phyloP scores from a whole-genome alignment of 2,329 filamentous ascomycete genomes.

The Ophiostoma pallidulum region DNA sequence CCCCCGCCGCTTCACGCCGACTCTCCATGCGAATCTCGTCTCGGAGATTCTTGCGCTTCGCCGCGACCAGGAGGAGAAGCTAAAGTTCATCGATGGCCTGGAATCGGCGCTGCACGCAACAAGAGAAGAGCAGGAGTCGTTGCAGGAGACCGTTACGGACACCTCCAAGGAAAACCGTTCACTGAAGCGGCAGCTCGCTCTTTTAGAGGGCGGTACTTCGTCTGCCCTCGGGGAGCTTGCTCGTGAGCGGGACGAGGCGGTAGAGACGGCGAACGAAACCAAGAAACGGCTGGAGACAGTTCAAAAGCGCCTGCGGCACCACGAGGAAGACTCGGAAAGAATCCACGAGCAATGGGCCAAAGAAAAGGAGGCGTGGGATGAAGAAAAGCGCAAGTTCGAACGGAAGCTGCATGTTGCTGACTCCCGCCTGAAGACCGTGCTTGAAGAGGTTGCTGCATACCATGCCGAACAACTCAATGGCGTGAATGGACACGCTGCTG shows the following conservation, averaged over 20 bases:
- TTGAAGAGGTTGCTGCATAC: constrained; percentile 74
- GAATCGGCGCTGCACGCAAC: constrained; percentile 64
- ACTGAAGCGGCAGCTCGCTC: constrained; percentile 73
- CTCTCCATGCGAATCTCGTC: constrained; percentile 85
- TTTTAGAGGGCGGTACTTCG: constrained; percentile 79
- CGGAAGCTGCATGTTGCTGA: constrained; percentile 85
- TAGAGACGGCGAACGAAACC: constrained; percentile 61
- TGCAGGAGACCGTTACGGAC: constrained; percentile 52
- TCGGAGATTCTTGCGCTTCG: constrained; percentile 84
- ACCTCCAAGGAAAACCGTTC: constrained; percentile 69
- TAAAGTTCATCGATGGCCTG: constrained; percentile 73
- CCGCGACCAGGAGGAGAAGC: constrained; percentile 84
- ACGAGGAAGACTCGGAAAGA: constrained; percentile 75
- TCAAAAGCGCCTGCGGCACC: constrained; percentile 66
- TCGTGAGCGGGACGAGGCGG: constrained; percentile 75
- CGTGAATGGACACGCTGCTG: constrained; percentile 27
- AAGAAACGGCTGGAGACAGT: constrained; percentile 66
- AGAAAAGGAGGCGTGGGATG: constrained; percentile 78
- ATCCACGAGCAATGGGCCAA: constrained; percentile 72
- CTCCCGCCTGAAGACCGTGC: constrained; percentile 67
- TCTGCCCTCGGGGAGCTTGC: constrained; percentile 77
- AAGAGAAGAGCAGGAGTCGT: constrained; percentile 63
- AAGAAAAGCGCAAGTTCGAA: constrained; percentile 72
- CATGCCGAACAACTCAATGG: constrained; percentile 44
- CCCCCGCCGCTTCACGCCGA: constrained; percentile 87